Evolutionary conservation across 768 basidiomycete species (phyloP).

Genomic region (Omphalotus guepiniiformis): DNA sequence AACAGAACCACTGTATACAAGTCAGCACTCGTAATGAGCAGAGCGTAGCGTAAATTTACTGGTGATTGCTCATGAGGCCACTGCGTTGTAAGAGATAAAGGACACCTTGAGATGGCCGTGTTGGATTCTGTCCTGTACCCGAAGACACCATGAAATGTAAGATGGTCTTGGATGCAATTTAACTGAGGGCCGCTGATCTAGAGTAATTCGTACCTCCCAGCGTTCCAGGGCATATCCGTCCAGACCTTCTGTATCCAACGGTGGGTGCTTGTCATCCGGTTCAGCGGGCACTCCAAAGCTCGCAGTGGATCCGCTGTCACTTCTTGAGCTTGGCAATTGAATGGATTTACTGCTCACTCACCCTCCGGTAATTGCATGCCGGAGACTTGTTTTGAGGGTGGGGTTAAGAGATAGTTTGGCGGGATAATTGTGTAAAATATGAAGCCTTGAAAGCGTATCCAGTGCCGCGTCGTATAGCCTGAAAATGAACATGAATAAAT

Average conservation of each 20-base stretch:
- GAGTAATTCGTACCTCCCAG: conserved; percentile 68
- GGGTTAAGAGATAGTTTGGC: conserved; percentile 66
- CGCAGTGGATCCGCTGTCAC: conserved; percentile 61
- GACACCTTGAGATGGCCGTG: conserved; percentile 79
- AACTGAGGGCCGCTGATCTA: neutral
- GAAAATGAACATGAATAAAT: conserved; percentile 12
- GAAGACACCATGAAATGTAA: conserved; percentile 98
- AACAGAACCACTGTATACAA: conserved; percentile 41
- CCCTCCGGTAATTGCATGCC: conserved; percentile 89
- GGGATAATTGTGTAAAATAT: conserved; percentile 60
- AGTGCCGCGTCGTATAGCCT: conserved; percentile 75
- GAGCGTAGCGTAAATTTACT: conserved; percentile 21
- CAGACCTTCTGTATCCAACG: conserved; percentile 54
- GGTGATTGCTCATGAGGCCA: conserved; percentile 74
- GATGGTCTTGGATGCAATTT: conserved; percentile 60
- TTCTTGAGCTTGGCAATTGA: too few relatives aligned
- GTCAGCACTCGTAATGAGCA: conserved; percentile 1
- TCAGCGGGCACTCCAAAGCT: conserved; percentile 82
- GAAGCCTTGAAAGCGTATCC: conserved; percentile 55
- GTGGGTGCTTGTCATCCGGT: conserved; percentile 53
- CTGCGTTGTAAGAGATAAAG: conserved; percentile 79
- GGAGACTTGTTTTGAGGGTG: conserved; percentile 73
- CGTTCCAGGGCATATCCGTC: conserved; percentile 82
- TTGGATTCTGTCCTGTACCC: conserved; percentile 68
- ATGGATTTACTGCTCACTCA: conserved; percentile 28